phyloP scores from a whole-genome alignment of 2,329 filamentous ascomycete genomes.

The Nannizzia gypsea region DNA sequence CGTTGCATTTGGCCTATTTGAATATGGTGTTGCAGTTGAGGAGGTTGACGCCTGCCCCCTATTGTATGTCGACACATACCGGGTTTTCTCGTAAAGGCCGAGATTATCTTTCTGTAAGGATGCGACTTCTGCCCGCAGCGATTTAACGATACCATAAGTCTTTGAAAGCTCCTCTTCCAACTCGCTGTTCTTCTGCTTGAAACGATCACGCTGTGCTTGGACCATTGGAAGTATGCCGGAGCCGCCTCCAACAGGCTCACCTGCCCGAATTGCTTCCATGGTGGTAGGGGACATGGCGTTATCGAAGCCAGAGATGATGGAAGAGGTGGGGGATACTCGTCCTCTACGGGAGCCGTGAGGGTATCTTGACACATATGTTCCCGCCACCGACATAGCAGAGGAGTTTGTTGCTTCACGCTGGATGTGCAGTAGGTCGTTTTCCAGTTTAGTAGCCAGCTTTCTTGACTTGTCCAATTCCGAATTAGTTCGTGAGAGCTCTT shows the following conservation, averaged over 20 bases:
- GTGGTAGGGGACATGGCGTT: slow-evolving; percentile 45
- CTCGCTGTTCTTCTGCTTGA: slow-evolving; percentile 89
- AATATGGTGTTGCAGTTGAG: slow-evolving; percentile 50
- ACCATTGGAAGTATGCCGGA: slow-evolving; percentile 95
- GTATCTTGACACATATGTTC: slow-evolving; percentile 74
- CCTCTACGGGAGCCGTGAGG: slow-evolving; percentile 58
- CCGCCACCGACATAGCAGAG: slow-evolving; percentile 81
- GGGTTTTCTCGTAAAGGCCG: slow-evolving; percentile 91
- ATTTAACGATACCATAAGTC: slow-evolving; percentile 66
- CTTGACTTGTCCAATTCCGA: slow-evolving; percentile 76
- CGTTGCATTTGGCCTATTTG: slow-evolving; percentile 62
- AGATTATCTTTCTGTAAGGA: slow-evolving; percentile 93
- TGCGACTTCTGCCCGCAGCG: slow-evolving; percentile 78
- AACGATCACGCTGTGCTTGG: slow-evolving; percentile 91
- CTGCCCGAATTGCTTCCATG: slow-evolving; percentile 50
- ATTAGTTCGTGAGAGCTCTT: slow-evolving; percentile 71
- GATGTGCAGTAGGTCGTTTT: slow-evolving; percentile 78
- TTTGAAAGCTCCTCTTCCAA: slow-evolving; percentile 84
- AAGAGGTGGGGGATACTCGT: slow-evolving; percentile 80
- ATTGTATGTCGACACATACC: slow-evolving; percentile 90
- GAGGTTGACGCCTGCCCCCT: slow-evolving; percentile 51
- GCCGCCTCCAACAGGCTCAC: slow-evolving; percentile 59
- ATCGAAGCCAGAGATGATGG: slow-evolving; percentile 95
- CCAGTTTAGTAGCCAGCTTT: slow-evolving; percentile 74
- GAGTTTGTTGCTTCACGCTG: slow-evolving; percentile 73